Conservation (phyloP, 208 protist genomes). For the Trypanosoma mega region DNA sequence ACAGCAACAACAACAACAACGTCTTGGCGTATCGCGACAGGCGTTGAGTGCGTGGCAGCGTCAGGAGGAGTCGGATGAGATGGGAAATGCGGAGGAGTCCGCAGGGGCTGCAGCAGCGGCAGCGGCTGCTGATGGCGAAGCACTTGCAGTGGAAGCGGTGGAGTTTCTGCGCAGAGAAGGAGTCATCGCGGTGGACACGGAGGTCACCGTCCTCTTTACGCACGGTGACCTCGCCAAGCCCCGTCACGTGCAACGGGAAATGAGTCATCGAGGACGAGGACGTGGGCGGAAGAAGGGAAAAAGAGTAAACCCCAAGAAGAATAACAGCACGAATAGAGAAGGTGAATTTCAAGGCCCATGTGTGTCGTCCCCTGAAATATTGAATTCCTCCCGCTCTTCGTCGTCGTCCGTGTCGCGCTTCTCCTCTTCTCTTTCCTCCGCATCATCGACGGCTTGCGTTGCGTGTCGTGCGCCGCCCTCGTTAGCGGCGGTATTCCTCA, state of each 20-base stretch:
- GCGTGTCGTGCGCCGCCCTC: not conserved
- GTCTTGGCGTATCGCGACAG: not conserved
- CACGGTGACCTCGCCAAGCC: conserved; percentile 57
- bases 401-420: no score
- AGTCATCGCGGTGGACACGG: conserved; percentile 48
- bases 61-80: not conserved
- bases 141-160: conserved; percentile 64
- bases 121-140: conserved; percentile 35
- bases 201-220: conserved; percentile 63
- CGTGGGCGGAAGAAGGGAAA: no score
- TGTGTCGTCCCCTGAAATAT: no score
- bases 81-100: not conserved
- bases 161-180: conserved; percentile 66
- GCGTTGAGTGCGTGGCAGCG: no score
- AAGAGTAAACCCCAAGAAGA: no score
- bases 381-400: no score
- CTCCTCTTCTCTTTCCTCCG: no score
- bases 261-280: no score
- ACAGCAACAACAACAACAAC: not conserved
- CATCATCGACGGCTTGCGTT: not conserved
- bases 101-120: not conserved
- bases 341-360: no score
- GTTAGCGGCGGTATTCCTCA: no score
- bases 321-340: no score
- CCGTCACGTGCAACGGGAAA: no score